These are phyloP conservation scores for Candida adriatica DNA, from an alignment of 805 yeast genomes.

Conservation along the genomic window DNA sequence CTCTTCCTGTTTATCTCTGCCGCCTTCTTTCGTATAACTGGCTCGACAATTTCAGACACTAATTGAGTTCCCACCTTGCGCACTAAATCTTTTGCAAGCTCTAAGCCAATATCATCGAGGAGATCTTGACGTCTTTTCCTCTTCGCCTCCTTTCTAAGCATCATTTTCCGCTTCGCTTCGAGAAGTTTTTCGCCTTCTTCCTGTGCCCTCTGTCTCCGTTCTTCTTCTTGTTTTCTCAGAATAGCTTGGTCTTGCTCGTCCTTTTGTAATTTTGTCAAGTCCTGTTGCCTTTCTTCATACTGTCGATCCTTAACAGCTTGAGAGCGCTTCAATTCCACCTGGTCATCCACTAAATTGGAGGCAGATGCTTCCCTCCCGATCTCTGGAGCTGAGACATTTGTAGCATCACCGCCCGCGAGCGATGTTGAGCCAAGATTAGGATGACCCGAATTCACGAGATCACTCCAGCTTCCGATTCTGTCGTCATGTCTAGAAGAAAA, in stretches of 20 bases:
- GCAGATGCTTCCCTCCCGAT: too few species aligned
- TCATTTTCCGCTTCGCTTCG: constrained; percentile 11
- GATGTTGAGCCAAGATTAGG: constrained; percentile 4
- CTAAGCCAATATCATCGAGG: constrained; percentile 8
- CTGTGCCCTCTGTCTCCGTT: constrained; percentile 2
- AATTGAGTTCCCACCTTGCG: not conserved
- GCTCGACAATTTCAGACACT: constrained; percentile 1
- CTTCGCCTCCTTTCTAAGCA: constrained; percentile 15
- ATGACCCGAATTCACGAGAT: constrained; percentile 26
- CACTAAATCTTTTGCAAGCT: constrained; percentile 10
- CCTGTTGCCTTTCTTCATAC: not conserved
- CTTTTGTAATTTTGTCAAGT: not conserved
- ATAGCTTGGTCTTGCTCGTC: constrained; percentile 1
- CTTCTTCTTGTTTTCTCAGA: constrained; percentile 2
- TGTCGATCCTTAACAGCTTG: not conserved
- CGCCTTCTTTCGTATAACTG: constrained; percentile 12
- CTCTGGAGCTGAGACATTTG: not conserved
- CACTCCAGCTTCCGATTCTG: constrained; percentile 27
- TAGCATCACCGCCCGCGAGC: not conserved
- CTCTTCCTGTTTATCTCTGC: constrained; percentile 16
- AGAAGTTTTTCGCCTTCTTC: constrained; percentile 7
- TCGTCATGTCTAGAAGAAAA: constrained; percentile 36
- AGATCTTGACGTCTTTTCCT: constrained; percentile 5
- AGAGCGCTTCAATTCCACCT: too few species aligned
- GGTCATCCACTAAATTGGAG: too few species aligned